These are phyloP conservation scores for Apiotrichum veenhuisii DNA, from an alignment of 1,284 basidiomycete species.

Conservation along the genomic window DNA sequence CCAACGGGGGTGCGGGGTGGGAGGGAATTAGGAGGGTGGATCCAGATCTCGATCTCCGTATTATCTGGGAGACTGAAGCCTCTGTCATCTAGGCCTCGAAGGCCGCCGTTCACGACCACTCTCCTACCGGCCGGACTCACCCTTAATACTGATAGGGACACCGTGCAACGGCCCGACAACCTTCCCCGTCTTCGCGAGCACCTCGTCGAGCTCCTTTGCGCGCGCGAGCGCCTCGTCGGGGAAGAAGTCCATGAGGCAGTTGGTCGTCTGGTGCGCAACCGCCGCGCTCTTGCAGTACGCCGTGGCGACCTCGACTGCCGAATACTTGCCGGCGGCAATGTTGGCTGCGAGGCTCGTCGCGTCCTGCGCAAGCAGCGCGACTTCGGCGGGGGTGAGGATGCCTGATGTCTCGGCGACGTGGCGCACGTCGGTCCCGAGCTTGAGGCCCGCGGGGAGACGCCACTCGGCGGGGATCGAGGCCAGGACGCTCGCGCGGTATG, in stretches of 20 bases:
- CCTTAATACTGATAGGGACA: slow-evolving; percentile 61
- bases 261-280: slow-evolving; percentile 51
- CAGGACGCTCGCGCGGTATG: slow-evolving; percentile 8
- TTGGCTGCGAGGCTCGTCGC: slow-evolving; percentile 39
- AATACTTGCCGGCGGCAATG: slow-evolving; percentile 30
- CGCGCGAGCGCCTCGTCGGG: slow-evolving; percentile 59
- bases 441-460: slow-evolving; percentile 8
- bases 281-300: slow-evolving; percentile 31
- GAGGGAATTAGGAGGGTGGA: too few species aligned
- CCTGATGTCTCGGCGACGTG: slow-evolving; percentile 15
- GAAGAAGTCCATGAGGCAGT: slow-evolving; percentile 67
- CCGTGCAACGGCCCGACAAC: slow-evolving; percentile 60
- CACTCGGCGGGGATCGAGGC: slow-evolving; percentile 15
- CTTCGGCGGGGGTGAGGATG: slow-evolving; percentile 25
- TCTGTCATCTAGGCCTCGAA: too few species aligned
- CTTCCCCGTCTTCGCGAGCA: slow-evolving; percentile 54
- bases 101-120: too few species aligned
- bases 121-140: too few species aligned
- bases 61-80: too few species aligned
- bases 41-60: too few species aligned
- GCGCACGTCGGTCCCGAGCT: slow-evolving; percentile 9
- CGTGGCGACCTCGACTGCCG: slow-evolving; percentile 29
- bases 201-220: slow-evolving; percentile 59
- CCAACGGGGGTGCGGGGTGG: too few species aligned
- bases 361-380: slow-evolving; percentile 33